Evolutionary conservation across 208 protist species (phyloP).

Genomic region (Herpetomonas samuelpessoai): DNA sequence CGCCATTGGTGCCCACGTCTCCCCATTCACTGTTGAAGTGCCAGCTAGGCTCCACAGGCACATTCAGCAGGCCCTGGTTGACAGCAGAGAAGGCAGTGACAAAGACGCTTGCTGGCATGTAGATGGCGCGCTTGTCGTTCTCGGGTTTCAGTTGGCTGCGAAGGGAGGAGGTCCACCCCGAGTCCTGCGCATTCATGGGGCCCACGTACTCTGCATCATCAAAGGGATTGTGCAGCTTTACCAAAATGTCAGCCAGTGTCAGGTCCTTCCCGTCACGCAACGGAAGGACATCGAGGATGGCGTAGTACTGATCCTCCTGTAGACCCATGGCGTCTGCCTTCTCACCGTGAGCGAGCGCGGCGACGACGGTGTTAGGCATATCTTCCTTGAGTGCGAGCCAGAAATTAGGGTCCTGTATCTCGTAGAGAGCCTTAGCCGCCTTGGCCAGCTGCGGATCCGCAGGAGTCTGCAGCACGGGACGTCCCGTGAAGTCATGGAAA

Average conservation of each 20-base stretch:
- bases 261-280: constrained; percentile 16
- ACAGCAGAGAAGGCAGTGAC: constrained; percentile 29
- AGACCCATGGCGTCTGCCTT: constrained; percentile 30
- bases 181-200: constrained; percentile 44
- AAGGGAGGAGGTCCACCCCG: constrained; percentile 32
- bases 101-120: constrained; percentile 35
- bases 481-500: constrained; percentile 65
- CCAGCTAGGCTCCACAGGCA: constrained; percentile 33
- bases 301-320: constrained; percentile 43
- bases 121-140: constrained; percentile 25
- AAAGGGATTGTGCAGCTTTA: constrained; percentile 57
- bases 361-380: constrained; percentile 20
- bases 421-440: constrained; percentile 26
- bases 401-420: constrained; percentile 38
- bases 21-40: constrained; percentile 77
- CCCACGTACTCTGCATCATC: constrained; percentile 38
- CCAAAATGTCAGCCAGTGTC: constrained; percentile 20
- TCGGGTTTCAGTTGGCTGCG: constrained; percentile 19
- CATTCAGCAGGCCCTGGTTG: constrained; percentile 41
- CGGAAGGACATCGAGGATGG: constrained; percentile 35
- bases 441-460: constrained; percentile 31
- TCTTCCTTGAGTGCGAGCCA: constrained; percentile 32
- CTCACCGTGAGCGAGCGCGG: constrained; percentile 24
- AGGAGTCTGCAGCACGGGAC: constrained; percentile 37
- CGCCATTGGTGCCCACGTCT: constrained; percentile 50